These are phyloP conservation scores for Ascomycota sp. DNA, from an alignment of 2,329 filamentous ascomycete species.

Conservation along the genomic window DNA sequence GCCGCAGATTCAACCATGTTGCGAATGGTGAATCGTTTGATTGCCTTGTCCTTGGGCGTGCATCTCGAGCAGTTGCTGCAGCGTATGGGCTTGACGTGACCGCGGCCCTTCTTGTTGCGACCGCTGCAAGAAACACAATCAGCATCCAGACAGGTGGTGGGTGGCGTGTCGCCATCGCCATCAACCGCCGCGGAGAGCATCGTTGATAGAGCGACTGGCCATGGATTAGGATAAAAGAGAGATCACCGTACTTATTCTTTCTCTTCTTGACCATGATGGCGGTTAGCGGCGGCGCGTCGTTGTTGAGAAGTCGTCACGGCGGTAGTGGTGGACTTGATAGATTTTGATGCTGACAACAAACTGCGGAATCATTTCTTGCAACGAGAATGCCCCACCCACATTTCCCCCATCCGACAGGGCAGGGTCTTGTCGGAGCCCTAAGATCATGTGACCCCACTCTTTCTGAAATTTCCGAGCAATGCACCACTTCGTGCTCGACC, in stretches of 20 bases:
- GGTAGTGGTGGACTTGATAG: conserved; percentile 8
- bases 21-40: conserved; percentile 99
- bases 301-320: conserved; percentile 8
- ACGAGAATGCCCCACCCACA: conserved; percentile 2
- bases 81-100: conserved; percentile 98
- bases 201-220: neutral
- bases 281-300: conserved; percentile 27
- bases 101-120: conserved; percentile 99
- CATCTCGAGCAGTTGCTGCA: conserved; percentile 57
- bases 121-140: conserved; percentile 35
- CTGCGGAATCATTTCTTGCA: no score
- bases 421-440: conserved; percentile 7
- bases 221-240: neutral
- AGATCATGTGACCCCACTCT: conserved; percentile 8
- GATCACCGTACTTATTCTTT: conserved; percentile 40
- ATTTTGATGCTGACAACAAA: conserved; percentile 4
- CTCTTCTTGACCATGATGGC: conserved; percentile 54
- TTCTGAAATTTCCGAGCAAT: conserved; percentile 3
- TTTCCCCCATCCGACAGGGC: conserved; percentile 3
- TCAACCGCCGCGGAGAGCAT: neutral
- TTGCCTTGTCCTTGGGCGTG: conserved; percentile 99
- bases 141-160: neutral
- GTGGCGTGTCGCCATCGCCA: no score
- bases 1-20: conserved; percentile 99
- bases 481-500: conserved; percentile 10